phyloP scores from a whole-genome alignment of 2,329 filamentous ascomycete genomes.

The Penicillium occitanis region DNA sequence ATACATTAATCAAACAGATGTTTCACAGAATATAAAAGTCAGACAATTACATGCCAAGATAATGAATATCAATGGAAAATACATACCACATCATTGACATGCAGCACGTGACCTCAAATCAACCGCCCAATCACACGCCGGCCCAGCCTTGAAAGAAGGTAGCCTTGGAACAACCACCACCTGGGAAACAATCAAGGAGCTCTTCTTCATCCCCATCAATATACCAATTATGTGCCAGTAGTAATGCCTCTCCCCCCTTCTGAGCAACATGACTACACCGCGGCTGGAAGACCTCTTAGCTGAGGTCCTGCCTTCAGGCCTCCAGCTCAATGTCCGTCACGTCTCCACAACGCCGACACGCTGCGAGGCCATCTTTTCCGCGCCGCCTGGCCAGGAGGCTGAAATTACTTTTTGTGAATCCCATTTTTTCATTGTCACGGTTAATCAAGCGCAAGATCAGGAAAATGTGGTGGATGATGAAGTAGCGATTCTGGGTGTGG shows the following conservation, averaged over 20 bases:
- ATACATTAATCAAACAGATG: too few species aligned
- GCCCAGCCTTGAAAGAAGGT: neutral
- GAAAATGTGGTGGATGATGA: conserved; percentile 36
- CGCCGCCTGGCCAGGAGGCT: conserved; percentile 68
- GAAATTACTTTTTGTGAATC: conserved; percentile 83
- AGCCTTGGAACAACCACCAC: neutral
- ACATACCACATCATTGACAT: neutral
- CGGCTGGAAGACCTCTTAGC: conserved; percentile 51
- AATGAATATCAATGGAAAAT: neutral
- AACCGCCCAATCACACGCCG: conserved; percentile 5
- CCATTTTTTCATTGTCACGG: conserved; percentile 68
- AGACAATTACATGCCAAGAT: neutral
- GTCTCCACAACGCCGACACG: conserved; percentile 78
- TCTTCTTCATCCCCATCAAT: neutral
- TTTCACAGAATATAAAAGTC: too few species aligned
- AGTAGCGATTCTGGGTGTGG: conserved; percentile 77
- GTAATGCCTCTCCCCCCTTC: conserved; percentile 3
- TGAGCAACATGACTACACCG: conserved; percentile 30
- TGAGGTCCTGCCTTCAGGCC: conserved; percentile 53
- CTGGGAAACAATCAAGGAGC: neutral
- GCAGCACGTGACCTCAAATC: neutral
- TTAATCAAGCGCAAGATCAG: too few species aligned
- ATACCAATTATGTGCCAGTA: neutral
- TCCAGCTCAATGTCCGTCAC: conserved; percentile 73
- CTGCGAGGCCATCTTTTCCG: conserved; percentile 73